These are phyloP conservation scores for Loxodes magnus DNA, from an alignment of 73 alveolate species.

Conservation along the genomic window DNA sequence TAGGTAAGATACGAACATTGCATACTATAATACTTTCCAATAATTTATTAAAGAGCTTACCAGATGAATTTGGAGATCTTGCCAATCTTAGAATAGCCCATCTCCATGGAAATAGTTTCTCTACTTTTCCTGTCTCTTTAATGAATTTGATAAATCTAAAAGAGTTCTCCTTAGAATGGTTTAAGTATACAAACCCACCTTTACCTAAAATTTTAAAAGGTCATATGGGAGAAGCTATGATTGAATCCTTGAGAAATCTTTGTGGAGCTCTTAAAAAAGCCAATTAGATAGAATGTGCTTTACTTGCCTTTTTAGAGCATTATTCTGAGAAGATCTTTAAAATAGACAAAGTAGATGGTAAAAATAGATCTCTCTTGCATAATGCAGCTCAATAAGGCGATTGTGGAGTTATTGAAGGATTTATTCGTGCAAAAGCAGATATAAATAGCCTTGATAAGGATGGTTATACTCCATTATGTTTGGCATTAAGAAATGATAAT, in stretches of 20 bases:
- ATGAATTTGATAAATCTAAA: neutral
- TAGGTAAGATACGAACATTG: neutral
- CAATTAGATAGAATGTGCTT: slow-evolving; percentile 17
- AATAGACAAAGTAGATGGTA: neutral
- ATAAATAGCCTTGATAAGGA: neutral
- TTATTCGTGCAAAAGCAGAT: neutral
- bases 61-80: neutral
- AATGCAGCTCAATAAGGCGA: neutral
- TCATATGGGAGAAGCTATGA: neutral
- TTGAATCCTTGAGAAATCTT: neutral
- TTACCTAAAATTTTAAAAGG: neutral
- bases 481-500: neutral
- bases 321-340: neutral
- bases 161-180: slow-evolving; percentile 3
- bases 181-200: neutral
- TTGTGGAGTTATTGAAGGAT: neutral
- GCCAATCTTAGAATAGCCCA: neutral
- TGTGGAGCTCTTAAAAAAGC: neutral
- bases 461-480: slow-evolving; percentile 1
- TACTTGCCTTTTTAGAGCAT: slow-evolving; percentile 22
- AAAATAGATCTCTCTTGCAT: neutral
- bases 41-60: neutral
- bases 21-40: neutral
- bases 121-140: neutral
- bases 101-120: neutral